These are phyloP conservation scores for Suhomyces kilbournensis DNA, from an alignment of 805 yeast species.

Conservation along the genomic window DNA sequence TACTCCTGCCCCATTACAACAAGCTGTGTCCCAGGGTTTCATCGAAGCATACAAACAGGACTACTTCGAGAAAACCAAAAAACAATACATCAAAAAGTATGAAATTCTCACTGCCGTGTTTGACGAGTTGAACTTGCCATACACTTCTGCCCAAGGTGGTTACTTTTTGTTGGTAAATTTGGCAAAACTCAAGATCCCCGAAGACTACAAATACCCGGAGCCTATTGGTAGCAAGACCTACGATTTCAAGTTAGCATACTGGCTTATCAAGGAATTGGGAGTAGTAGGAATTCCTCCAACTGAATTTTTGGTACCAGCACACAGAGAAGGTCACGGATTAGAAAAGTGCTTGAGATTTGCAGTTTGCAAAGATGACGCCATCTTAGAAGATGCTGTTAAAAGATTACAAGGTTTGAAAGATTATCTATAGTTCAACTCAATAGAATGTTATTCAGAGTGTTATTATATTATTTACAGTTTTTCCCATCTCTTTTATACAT, in stretches of 20 bases:
- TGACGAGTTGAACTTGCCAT: slow-evolving; percentile 85
- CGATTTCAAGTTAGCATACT: slow-evolving; percentile 86
- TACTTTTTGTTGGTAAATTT: slow-evolving; percentile 89
- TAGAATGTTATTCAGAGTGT: not conserved
- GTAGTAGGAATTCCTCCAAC: slow-evolving; percentile 97
- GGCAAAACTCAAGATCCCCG: slow-evolving; percentile 75
- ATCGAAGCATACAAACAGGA: slow-evolving; percentile 54
- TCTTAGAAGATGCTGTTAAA: slow-evolving; percentile 76
- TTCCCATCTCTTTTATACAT: slow-evolving; percentile 2
- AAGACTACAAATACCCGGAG: slow-evolving; percentile 65
- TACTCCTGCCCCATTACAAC: slow-evolving; percentile 88
- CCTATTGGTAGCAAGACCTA: slow-evolving; percentile 67
- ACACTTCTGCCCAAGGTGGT: slow-evolving; percentile 90
- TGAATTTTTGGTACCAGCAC: slow-evolving; percentile 76
- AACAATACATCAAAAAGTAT: slow-evolving; percentile 68
- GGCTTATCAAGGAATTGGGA: slow-evolving; percentile 90
- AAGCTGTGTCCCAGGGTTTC: slow-evolving; percentile 82
- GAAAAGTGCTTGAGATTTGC: slow-evolving; percentile 91
- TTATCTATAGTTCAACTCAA: slow-evolving; percentile 35
- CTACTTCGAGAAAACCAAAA: slow-evolving; percentile 70
- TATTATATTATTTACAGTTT: not conserved
- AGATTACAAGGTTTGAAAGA: slow-evolving; percentile 69
- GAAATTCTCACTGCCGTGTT: slow-evolving; percentile 70
- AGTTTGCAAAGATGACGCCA: slow-evolving; percentile 86
- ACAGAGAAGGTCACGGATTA: slow-evolving; percentile 60